Base-by-base conservation (phyloP, 2,329 filamentous ascomycete genomes). In the Rhinocladiella similis region DNA sequence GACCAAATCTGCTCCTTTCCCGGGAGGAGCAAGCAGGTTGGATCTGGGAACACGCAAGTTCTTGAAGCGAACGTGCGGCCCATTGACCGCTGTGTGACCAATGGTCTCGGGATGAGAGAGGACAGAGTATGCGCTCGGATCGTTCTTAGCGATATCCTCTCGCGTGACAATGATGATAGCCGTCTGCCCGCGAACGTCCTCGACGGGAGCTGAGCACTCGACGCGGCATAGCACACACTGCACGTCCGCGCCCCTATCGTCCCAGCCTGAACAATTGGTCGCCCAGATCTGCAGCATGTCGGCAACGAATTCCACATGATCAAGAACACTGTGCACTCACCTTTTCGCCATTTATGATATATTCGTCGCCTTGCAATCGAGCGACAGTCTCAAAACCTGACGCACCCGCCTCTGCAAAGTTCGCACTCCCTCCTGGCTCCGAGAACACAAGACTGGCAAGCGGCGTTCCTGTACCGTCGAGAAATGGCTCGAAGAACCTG, bases 311-410 rank as follows among this genome's bases (percentile, higher is more conserved):
- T 7, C 20, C 3, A 9, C n/a, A n/a, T 16, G 18, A 20, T 12
- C 5, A 33, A 18, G 5, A 1, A 47, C 47, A 25, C 22, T 4
- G 13, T 22, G 10, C 9, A 13, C 47, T 41, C 39, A 75, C 74
- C 75, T 83, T 82, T 61, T 83, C 80, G 2, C 81, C 81, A 62
- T 77, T 77, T 22, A 83, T 62, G 2, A 83, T 64, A 76, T 77
- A 83, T 42, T 77, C 72, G 35, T 80, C 73, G 0, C 77, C 79
- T n/a, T 81, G 76, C 9, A 65, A 65, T 18, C 68, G 68, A 0
- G 80, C 80, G 1, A 76, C 80, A 2, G 80, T 83, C 45, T 74
- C 68, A 36, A 83, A 66, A 0, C 81, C 80, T 2, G 68, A 68
- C 0, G 72, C 77, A 1, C 79, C 80, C 43, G 73, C 73, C 63